Percentiles rank a stretch among this genome's conserved stretches.
phyloP scores from a whole-genome alignment of 371 early-diverging fungal genomes.

The Enterospora canceri region DNA sequence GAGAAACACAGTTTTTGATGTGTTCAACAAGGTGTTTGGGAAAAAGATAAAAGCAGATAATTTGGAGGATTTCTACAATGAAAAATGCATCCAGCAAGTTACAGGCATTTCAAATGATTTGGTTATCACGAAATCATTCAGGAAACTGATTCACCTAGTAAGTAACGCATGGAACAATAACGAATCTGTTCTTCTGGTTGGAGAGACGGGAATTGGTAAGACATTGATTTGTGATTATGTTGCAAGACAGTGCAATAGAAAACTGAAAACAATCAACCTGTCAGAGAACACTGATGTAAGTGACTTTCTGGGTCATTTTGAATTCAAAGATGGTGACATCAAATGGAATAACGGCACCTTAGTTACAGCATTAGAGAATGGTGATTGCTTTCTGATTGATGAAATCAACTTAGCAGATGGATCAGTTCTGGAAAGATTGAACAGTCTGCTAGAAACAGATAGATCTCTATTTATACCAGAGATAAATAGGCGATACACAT shows the following conservation, averaged over 20 bases:
- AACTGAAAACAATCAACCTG: conserved; percentile 77
- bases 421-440: conserved; percentile 92
- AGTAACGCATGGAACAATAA: conserved; percentile 65
- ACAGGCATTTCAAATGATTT: not conserved
- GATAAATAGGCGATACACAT: conserved; percentile 64
- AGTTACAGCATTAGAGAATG: conserved; percentile 75
- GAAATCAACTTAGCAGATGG: conserved; percentile 97
- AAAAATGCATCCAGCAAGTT: not conserved
- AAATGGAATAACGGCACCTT: conserved; percentile 65
- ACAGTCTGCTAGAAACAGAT: conserved; percentile 82
- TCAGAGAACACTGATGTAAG: conserved; percentile 89
- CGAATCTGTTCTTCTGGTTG: conserved; percentile 89
- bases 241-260: conserved; percentile 60
- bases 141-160: conserved; percentile 72
- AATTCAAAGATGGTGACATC: conserved; percentile 60
- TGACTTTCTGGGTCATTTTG: conserved; percentile 74
- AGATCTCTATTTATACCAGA: conserved; percentile 79
- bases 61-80: not conserved
- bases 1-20: conserved; percentile 51
- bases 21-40: conserved; percentile 21
- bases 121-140: conserved; percentile 49
- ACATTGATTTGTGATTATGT: conserved; percentile 88
- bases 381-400: conserved; percentile 84
- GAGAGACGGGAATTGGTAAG: conserved; percentile 98
- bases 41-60: not conserved